Evolutionary conservation across 352 stramenopile species (phyloP).

Genomic region (Phytophthora meadii): DNA sequence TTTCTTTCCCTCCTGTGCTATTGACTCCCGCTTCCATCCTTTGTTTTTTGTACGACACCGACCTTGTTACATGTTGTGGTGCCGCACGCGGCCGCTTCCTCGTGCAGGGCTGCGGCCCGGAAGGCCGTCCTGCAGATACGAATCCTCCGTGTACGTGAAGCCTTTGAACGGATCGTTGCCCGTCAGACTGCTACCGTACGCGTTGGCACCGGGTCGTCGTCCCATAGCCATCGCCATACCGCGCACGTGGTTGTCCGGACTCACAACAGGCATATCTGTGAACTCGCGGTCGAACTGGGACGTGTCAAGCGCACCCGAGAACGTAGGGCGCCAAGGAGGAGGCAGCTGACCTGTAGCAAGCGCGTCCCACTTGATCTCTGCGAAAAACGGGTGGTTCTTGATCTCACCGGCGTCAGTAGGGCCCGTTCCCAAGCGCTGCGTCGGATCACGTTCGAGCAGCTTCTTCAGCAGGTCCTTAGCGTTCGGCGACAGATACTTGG

Average conservation of each 20-base stretch:
- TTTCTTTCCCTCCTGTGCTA: slow-evolving; percentile 24
- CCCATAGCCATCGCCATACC: slow-evolving; percentile 63
- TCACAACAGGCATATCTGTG: slow-evolving; percentile 96
- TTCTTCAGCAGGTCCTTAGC: slow-evolving; percentile 89
- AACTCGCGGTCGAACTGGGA: slow-evolving; percentile 98
- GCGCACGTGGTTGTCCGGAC: slow-evolving; percentile 82
- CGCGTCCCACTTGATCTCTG: slow-evolving; percentile 79
- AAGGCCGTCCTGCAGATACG: slow-evolving; percentile 70
- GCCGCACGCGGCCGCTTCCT: slow-evolving; percentile 33
- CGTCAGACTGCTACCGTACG: slow-evolving; percentile 62
- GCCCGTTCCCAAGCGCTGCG: slow-evolving; percentile 92
- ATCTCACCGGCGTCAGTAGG: slow-evolving; percentile 80
- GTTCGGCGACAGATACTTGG: slow-evolving; percentile 91
- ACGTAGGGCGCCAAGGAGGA: slow-evolving; percentile 93
- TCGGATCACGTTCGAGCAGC: slow-evolving; percentile 96
- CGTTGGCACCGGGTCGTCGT: slow-evolving; percentile 44
- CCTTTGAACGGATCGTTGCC: slow-evolving; percentile 82
- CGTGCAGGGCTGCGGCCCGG: slow-evolving; percentile 35
- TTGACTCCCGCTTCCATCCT: slow-evolving; percentile 24
- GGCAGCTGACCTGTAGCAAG: slow-evolving; percentile 66
- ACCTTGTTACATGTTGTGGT: slow-evolving; percentile 44
- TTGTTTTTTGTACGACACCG: slow-evolving; percentile 9
- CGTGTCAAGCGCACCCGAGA: slow-evolving; percentile 95
- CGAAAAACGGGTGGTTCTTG: slow-evolving; percentile 86
- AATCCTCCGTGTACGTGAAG: slow-evolving; percentile 89